phyloP scores from a whole-genome alignment of 2,329 filamentous ascomycete species.

The Boeremia lycopersici region DNA sequence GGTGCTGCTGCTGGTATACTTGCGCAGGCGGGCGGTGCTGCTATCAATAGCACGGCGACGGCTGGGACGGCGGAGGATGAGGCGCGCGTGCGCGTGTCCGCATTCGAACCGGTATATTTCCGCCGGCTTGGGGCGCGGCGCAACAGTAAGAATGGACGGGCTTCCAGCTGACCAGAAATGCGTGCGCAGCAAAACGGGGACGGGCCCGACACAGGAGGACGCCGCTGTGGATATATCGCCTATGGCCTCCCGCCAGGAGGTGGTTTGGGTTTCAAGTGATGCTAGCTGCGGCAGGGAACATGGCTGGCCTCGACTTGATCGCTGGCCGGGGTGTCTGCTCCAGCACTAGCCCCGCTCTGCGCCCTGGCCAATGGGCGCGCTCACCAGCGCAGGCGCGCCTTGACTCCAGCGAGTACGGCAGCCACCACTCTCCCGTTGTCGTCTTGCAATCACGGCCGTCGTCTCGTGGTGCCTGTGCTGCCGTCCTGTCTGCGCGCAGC shows the following conservation, averaged over 20 bases:
- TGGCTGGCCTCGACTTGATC: slow-evolving; percentile 9
- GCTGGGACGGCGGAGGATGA: slow-evolving; percentile 5
- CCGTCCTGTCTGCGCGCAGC: neutral
- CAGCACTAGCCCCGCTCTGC: neutral
- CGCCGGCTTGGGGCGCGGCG: neutral
- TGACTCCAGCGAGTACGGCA: neutral
- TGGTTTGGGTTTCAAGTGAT: slow-evolving; percentile 18
- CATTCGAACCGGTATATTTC: slow-evolving; percentile 6
- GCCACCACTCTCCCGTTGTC: slow-evolving; percentile 7
- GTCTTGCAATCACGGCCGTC: slow-evolving; percentile 8
- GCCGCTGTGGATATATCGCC: slow-evolving; percentile 16
- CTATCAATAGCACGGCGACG: slow-evolving; percentile 4
- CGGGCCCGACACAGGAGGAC: slow-evolving; percentile 13
- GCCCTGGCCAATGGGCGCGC: slow-evolving; percentile 5
- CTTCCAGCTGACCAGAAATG: neutral
- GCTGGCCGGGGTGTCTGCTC: slow-evolving; percentile 1
- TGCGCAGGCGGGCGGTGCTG: slow-evolving; percentile 1
- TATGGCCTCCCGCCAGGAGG: slow-evolving; percentile 17
- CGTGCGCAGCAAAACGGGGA: slow-evolving; percentile 9
- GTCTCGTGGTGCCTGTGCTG: slow-evolving; percentile 1
- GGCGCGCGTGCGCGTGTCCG: slow-evolving; percentile 13
- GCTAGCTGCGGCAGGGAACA: slow-evolving; percentile 10
- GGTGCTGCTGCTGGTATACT: neutral
- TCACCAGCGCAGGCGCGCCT: slow-evolving; percentile 1
- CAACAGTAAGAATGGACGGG: slow-evolving; percentile 3